These are phyloP conservation scores for Aciculoconidium aculeatum DNA, from an alignment of 805 yeast species.

Conservation along the genomic window DNA sequence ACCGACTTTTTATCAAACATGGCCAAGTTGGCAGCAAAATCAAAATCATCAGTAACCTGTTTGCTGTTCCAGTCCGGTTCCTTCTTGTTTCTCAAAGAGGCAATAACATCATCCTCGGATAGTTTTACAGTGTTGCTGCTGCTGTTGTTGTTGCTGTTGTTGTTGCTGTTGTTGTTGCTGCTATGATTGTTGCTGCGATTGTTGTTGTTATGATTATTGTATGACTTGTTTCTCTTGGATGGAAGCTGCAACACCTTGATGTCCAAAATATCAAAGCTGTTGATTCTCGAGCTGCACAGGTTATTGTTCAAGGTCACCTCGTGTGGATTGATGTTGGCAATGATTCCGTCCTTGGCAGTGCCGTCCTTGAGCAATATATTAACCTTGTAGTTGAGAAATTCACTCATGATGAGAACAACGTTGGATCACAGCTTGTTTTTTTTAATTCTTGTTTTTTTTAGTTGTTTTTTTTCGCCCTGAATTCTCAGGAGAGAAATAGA, in stretches of 20 bases:
- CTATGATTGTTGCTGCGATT: too few relatives aligned
- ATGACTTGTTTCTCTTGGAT: constrained; percentile 16
- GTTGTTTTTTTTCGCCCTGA: too few relatives aligned
- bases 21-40: constrained; percentile 74
- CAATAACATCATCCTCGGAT: too few relatives aligned
- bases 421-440: too few relatives aligned
- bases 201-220: constrained; percentile 9
- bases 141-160: constrained; percentile 4
- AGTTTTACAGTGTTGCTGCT: too few relatives aligned
- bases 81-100: too few relatives aligned
- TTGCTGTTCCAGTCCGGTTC: too few relatives aligned
- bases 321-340: constrained; percentile 25
- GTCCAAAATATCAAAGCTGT: constrained; percentile 42
- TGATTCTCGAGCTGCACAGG: constrained; percentile 13
- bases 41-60: constrained; percentile 74
- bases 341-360: constrained; percentile 26
- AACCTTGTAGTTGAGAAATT: constrained; percentile 38
- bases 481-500: too few relatives aligned
- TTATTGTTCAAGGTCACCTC: constrained; percentile 21
- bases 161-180: constrained; percentile 2
- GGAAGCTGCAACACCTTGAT: constrained; percentile 56
- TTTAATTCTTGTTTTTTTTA: too few relatives aligned
- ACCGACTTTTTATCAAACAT: constrained; percentile 78
- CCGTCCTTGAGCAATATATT: constrained; percentile 35
- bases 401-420: constrained; percentile 23